Base-by-base conservation (phyloP, 2,329 filamentous ascomycete genomes). In the Diaporthe sp. region DNA sequence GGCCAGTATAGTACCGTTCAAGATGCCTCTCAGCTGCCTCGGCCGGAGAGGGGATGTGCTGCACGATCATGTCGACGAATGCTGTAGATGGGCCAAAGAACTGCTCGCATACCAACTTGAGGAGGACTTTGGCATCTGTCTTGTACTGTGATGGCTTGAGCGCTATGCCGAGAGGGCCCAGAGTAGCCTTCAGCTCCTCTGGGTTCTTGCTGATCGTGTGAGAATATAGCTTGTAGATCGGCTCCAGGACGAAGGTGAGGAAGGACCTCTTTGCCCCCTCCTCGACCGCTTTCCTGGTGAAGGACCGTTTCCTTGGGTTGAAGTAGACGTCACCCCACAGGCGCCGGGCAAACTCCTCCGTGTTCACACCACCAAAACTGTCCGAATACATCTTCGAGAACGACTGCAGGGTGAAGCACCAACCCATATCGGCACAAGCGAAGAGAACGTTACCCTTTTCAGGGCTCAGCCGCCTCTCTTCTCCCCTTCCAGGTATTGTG, bases 361-460 rank as follows among this genome's bases (percentile, higher is more conserved):
- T 88, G 82, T 97, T 95, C 80, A 98, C 90, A 71, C 93, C 93
- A 8, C 94, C 92, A 83, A 96, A 98, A 68, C 91, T 95, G 79
- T 98, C 94, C 8, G 95, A 92, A 83, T 99, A 99, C 95, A 98
- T 98, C 84, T 95, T 96, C 17, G 97, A 94, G 82, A 99, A 99
- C 1, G 96, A 98, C 77, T 93, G 93, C 47, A 99, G 87, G 0
- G 96, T 98, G 83, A 99, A 98, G 84, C 95, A 98, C 97, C 97
- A 99, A 74, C 94, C 94, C 93, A 98, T 96, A 76, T 92, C 94
- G 68, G 94, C 95, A 84, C 95, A 98, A 0, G 96, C 94, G 82
- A 99, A 99, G 13, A 97, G 92, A n/a, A 99, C 97, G 82, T 99
- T 99, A 77, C 97, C 97, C 86, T 96, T 98, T 82, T 99, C 97